Base-by-base conservation (phyloP, 2,329 filamentous ascomycete species). In the Lithohypha guttulata region DNA sequence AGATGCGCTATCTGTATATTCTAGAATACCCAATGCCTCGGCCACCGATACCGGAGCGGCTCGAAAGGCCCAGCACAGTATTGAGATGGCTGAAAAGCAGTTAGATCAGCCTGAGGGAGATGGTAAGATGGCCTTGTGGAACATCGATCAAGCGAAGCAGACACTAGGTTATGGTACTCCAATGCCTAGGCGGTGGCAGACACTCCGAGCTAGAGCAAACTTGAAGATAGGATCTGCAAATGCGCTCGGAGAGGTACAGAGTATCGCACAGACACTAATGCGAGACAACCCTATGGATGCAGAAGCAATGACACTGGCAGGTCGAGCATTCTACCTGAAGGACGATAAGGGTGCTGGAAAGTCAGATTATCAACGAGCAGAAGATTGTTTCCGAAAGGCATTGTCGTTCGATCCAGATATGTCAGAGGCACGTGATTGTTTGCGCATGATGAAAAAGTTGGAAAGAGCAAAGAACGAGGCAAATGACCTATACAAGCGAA, bases 401-500 rank as follows among this genome's bases (percentile, higher is more conserved):
- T 66, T 94, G 41, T 82, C 73, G 58, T 85, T 87, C 59, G 91
- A 96, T 53, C 91, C 91, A 6, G 91, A 98, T 60, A 91, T 83
- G 66, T 80, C 77, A 53, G 80, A 84, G 47, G 89, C 87, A 6
- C 75, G 94, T 52, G 93, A 86, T 65, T 89, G 84, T 66, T 69
- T 96, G 44, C 77, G 84, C 45, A 82, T 83, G 57, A 85, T 95
- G 30, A 86, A 93, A 65, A 93, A 87, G 64, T 73, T 98, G 15
- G 83, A 93, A 54, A 77, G 83, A 45, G 89, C 85, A 71, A 96
- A 96, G 69, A 82, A 91, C 51, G 85, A 94, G 53, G 91, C 91
- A 43, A 96, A 98, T 60, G 61, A 68, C 4, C 80, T 86, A 15
- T 98, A 93, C 74, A 96, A 95, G 68, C 73, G 78, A 39, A 81